Evolutionary conservation across 257 asterid genomes (phyloP), one percentile per base, ranked within the genome.

Genomic region (Capsicum pubescens): DNA sequence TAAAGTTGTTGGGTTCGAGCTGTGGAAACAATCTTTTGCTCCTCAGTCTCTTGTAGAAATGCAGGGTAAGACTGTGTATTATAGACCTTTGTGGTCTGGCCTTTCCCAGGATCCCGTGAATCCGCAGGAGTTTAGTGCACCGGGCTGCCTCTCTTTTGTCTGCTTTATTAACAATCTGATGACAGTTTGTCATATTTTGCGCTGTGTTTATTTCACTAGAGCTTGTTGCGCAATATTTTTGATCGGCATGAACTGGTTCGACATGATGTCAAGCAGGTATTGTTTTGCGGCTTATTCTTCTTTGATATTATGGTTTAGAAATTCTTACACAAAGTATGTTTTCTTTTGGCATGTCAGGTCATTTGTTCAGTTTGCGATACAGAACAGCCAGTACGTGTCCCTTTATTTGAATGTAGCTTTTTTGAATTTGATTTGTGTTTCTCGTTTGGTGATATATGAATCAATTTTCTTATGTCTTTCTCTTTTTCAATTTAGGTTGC

Each of bases 351-450:
- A 8, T 86, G 90, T 90, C 92, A 96, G 99, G 98, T 96, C 82
- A 97, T 97, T 35, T 97, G 99, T 86, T 87, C 95, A 80, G 99
- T 95, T 88, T 97, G 98, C 72, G 99, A 97, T 90, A 92, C 98
- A 11, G 98, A 97, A 87, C 99, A 97, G 84, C 97, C 98, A 8
- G 98, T 96, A 90, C 54, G 94, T 85, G 44, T 82, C 78, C 85
- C 84, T 83, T 39, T 63, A 83, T 54, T 82, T 58, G 52, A 50
- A 11, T 85, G 52, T 55, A 11, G 39, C 21, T 72, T n/a, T 19
- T 0, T 85, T 59, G 9, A n/a, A 0, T 9, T 46, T 42, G 9
- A 36, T 59, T 17, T 36, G 21, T n/a, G 16, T 8, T 26, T 26
- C 63, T 76, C 4, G 21, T 56, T 26, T 76, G 81, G 46, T 76